phyloP scores from a whole-genome alignment of 2,329 filamentous ascomycete genomes.

The Ophiostoma sp. region DNA sequence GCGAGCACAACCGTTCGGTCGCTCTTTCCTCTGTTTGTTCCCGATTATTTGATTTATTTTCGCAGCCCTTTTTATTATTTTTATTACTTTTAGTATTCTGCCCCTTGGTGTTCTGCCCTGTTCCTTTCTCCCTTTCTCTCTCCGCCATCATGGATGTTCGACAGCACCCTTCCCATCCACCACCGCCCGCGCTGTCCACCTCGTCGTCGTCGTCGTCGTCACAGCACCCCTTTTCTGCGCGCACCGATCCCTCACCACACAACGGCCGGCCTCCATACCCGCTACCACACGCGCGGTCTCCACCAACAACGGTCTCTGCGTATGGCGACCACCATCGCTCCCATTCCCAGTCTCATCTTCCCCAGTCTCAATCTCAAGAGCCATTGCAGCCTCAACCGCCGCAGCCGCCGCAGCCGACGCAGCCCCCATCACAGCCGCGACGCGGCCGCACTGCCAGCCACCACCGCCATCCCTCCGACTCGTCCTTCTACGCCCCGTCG shows the following conservation, averaged over 20 bases:
- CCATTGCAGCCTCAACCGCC: slow-evolving; percentile 21
- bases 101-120: neutral
- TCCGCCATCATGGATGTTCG: slow-evolving; percentile 36
- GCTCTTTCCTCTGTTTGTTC: slow-evolving; percentile 7
- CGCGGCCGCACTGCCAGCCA: slow-evolving; percentile 21
- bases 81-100: neutral
- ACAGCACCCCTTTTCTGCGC: slow-evolving; percentile 33
- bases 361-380: slow-evolving; percentile 4
- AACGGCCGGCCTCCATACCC: slow-evolving; percentile 33
- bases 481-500: slow-evolving; percentile 39
- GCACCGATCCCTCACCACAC: slow-evolving; percentile 34
- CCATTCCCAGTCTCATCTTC: neutral
- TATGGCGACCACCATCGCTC: slow-evolving; percentile 31
- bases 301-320: slow-evolving; percentile 27
- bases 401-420: slow-evolving; percentile 1
- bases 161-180: slow-evolving; percentile 31
- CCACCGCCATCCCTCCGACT: slow-evolving; percentile 38
- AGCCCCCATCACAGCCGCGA: slow-evolving; percentile 8
- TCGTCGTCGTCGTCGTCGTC: slow-evolving; percentile 16
- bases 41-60: slow-evolving; percentile 4
- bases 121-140: neutral
- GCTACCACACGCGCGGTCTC: slow-evolving; percentile 26
- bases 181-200: slow-evolving; percentile 21
- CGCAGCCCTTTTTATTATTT: neutral
- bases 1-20: slow-evolving; percentile 3